A percentile compares a stretch with the other conserved stretches of the same genome.
Evolutionary conservation across 2,329 filamentous ascomycete genomes (phyloP).

Genomic region (Xylaria sp.): DNA sequence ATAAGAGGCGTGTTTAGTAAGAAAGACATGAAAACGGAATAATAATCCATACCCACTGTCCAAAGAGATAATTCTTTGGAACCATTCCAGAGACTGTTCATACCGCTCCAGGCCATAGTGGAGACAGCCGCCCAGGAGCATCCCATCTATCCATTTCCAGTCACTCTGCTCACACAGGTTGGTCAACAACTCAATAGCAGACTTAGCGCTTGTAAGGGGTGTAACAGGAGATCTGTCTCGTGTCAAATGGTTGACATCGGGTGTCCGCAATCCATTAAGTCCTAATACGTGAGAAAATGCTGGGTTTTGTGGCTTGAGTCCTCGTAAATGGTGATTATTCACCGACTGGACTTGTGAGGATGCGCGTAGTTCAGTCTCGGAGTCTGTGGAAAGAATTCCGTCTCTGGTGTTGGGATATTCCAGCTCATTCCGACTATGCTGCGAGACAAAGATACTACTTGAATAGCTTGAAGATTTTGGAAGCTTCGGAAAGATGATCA

Average conservation of each 20-base stretch:
- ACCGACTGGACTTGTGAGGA: conserved; percentile 34
- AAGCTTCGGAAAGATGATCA: conserved; percentile 66
- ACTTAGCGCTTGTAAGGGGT: conserved; percentile 67
- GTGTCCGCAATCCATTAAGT: conserved; percentile 39
- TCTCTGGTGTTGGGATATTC: conserved; percentile 33
- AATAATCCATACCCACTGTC: conserved; percentile 63
- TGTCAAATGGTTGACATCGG: conserved; percentile 35
- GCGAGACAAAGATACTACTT: conserved; percentile 33
- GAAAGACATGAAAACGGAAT: not conserved
- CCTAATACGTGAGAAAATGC: conserved; percentile 45
- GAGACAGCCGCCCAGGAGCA: conserved; percentile 89
- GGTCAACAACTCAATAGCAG: conserved; percentile 77
- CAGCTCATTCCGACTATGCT: conserved; percentile 36
- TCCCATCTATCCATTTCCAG: conserved; percentile 93
- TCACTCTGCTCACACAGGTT: conserved; percentile 80
- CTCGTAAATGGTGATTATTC: conserved; percentile 36
- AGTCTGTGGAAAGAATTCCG: conserved; percentile 31
- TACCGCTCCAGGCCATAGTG: conserved; percentile 91
- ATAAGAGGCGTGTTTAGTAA: conserved; percentile 33
- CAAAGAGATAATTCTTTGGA: conserved; percentile 69
- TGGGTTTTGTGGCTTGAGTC: conserved; percentile 36
- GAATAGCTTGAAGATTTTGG: conserved; percentile 51
- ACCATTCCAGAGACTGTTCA: conserved; percentile 79
- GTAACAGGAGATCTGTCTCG: conserved; percentile 50
- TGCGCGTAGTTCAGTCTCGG: conserved; percentile 32